Evolutionary conservation across 257 asterid species (phyloP).

Genomic region (Nicotiana benthamiana): DNA sequence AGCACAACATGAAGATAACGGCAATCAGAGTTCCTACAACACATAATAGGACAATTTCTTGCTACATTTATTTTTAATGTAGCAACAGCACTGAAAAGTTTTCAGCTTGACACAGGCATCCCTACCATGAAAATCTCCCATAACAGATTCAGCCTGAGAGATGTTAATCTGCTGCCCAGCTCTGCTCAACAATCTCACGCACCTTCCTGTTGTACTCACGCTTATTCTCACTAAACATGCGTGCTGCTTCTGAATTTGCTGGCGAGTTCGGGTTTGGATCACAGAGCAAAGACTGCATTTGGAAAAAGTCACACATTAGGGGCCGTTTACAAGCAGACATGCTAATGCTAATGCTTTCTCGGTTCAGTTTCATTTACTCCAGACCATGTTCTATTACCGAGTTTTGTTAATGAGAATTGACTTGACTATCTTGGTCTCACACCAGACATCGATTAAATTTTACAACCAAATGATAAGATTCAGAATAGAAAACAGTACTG

Average conservation of each 20-base stretch:
- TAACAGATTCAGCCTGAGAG: neutral
- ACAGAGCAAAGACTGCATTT: conserved; percentile 68
- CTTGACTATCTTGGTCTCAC: neutral
- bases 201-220: conserved; percentile 91
- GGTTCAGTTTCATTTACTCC: neutral
- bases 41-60: conserved; percentile 16
- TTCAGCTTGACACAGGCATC: conserved; percentile 15
- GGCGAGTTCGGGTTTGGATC: conserved; percentile 95
- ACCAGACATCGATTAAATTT: neutral
- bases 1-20: conserved; percentile 21
- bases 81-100: conserved; percentile 11
- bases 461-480: neutral
- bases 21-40: conserved; percentile 23
- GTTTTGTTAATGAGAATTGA: neutral
- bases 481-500: neutral
- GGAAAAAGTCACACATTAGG: neutral
- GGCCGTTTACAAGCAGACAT: neutral
- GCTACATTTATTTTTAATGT: conserved; percentile 20
- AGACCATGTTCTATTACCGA: neutral
- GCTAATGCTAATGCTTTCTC: neutral
- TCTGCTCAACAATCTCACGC: conserved; percentile 85
- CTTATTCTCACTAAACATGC: conserved; percentile 78
- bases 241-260: conserved; percentile 93
- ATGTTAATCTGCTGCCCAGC: conserved; percentile 83
- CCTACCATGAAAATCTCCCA: conserved; percentile 28